Conservation (phyloP, 768 basidiomycete genomes). For the Kwoniella shandongensis region DNA sequence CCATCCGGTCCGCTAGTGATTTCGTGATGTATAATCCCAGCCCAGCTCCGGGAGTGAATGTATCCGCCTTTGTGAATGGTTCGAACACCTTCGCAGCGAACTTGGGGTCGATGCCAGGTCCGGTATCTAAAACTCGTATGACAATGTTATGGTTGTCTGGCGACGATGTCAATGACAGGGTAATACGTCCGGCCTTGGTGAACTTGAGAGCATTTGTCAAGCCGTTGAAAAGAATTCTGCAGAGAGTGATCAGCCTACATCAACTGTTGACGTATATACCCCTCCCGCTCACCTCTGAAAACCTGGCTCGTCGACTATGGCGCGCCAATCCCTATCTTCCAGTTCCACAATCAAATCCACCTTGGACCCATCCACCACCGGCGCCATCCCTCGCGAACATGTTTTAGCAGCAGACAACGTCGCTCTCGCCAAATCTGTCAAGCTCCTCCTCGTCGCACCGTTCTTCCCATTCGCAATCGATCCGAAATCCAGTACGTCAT, state of each 20-base stretch:
- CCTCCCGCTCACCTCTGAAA: slow-evolving; percentile 30
- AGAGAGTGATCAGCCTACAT: background rate
- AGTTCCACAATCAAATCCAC: slow-evolving; percentile 21
- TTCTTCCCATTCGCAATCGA: background rate
- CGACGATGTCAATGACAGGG: slow-evolving; percentile 11
- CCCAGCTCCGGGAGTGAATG: slow-evolving; percentile 35
- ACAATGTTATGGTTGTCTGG: slow-evolving; percentile 6
- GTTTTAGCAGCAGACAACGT: slow-evolving; percentile 5
- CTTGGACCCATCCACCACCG: background rate
- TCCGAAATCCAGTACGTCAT: slow-evolving; percentile 41
- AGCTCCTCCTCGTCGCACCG: background rate
- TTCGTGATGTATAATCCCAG: slow-evolving; percentile 43
- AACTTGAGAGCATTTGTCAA: slow-evolving; percentile 38
- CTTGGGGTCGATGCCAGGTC: slow-evolving; percentile 28
- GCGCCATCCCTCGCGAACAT: slow-evolving; percentile 5
- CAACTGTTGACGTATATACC: background rate
- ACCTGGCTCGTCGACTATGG: slow-evolving; percentile 25
- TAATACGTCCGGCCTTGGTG: slow-evolving; percentile 21
- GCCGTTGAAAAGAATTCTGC: slow-evolving; percentile 41
- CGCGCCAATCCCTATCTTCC: slow-evolving; percentile 39
- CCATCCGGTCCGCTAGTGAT: slow-evolving; percentile 32
- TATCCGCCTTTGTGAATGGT: slow-evolving; percentile 42
- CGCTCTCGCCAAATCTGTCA: background rate
- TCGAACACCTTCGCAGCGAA: slow-evolving; percentile 26
- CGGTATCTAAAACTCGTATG: slow-evolving; percentile 25